Percentiles rank a stretch among this genome's conserved stretches.
These are phyloP conservation scores for Nemania sp. DNA, from an alignment of 2,329 filamentous ascomycete species.

Conservation along the genomic window DNA sequence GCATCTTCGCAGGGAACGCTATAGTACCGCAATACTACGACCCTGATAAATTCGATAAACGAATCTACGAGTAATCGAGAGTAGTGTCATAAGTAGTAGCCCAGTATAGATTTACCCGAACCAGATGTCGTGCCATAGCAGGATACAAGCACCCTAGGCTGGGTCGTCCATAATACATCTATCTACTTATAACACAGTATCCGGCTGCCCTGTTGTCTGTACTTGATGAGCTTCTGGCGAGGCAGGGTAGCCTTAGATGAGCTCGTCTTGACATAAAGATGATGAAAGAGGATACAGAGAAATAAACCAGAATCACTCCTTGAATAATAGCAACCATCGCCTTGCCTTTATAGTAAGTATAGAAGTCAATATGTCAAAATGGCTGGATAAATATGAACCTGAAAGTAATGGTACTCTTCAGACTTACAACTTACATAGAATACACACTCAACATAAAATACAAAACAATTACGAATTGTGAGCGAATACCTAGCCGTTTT, in stretches of 20 bases:
- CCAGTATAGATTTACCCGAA: neutral
- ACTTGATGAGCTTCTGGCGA: neutral
- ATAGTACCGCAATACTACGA: constrained; percentile 89
- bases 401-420: too few species aligned
- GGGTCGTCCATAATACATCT: neutral
- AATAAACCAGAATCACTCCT: neutral
- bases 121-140: neutral
- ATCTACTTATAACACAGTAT: too few species aligned
- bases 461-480: too few species aligned
- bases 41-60: constrained; percentile 81
- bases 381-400: too few species aligned
- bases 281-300: neutral
- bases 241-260: neutral
- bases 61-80: constrained; percentile 60
- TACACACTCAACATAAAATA: too few species aligned
- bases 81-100: neutral
- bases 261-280: too few species aligned
- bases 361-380: too few species aligned
- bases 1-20: constrained; percentile 87
- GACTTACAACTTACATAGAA: too few species aligned
- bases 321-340: neutral
- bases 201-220: neutral
- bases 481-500: too few species aligned
- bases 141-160: neutral
- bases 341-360: too few species aligned